A percentile compares a stretch with the other conserved stretches of the same genome.
phyloP scores from a whole-genome alignment of 208 protist genomes.

The Herpetomonas samuelpessoai region DNA sequence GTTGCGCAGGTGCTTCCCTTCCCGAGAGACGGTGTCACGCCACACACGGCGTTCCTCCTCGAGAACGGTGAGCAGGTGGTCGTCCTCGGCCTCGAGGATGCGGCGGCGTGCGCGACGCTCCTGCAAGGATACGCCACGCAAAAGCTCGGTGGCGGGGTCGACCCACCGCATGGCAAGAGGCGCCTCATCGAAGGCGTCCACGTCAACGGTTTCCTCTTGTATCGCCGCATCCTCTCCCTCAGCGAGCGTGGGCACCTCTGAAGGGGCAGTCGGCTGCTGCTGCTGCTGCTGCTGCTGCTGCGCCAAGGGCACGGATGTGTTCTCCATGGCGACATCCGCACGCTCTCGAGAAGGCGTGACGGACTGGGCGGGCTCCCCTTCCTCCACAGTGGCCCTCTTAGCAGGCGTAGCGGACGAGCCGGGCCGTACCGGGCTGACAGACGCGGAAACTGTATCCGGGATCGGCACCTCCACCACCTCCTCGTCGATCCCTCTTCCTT shows the following conservation, averaged over 20 bases:
- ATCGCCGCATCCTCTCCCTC: neutral
- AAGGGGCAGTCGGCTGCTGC: no score
- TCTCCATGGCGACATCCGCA: neutral
- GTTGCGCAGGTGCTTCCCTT: slow-evolving; percentile 6
- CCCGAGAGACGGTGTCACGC: slow-evolving; percentile 10
- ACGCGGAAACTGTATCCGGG: neutral
- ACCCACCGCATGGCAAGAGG: neutral
- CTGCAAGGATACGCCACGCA: neutral
- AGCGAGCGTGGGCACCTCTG: neutral
- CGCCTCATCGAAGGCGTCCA: neutral
- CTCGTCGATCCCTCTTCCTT: neutral
- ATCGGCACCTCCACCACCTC: neutral
- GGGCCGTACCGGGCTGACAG: no score
- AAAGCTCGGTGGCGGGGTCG: neutral
- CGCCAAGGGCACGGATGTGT: neutral
- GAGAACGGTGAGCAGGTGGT: slow-evolving; percentile 11
- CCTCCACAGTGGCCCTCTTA: neutral
- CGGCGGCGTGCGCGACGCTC: slow-evolving; percentile 4
- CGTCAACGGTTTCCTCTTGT: neutral
- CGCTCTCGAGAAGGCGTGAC: no score
- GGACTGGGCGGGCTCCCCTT: neutral
- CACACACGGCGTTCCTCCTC: slow-evolving; percentile 12
- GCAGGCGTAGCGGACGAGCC: neutral
- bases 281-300: no score
- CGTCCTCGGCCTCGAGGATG: slow-evolving; percentile 14